Evolutionary conservation across 2,329 filamentous ascomycete genomes (phyloP).

Genomic region (Coniochaeta hoffmannii): DNA sequence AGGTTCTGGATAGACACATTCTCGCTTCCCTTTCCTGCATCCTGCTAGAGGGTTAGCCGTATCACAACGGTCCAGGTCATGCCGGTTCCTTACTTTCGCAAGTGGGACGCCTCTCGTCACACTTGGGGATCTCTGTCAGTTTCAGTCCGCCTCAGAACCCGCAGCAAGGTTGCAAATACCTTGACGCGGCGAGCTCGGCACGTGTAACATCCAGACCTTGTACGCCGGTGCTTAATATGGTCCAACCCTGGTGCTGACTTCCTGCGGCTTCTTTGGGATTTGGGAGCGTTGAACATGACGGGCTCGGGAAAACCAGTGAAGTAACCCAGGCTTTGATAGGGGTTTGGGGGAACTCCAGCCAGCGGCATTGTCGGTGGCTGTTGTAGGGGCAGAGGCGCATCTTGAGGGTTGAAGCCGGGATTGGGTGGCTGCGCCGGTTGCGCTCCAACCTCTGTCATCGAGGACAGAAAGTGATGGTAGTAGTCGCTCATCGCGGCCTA

Average conservation of each 20-base stretch:
- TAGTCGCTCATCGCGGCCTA: constrained; percentile 44
- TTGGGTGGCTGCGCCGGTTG: constrained; percentile 24
- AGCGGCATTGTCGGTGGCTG: constrained; percentile 23
- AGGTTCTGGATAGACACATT: constrained; percentile 82
- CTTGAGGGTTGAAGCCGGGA: constrained; percentile 27
- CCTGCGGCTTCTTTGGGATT: constrained; percentile 40
- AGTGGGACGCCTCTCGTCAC: constrained; percentile 79
- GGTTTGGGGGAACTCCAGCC: constrained; percentile 25
- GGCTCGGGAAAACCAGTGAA: constrained; percentile 44
- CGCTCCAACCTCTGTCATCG: constrained; percentile 36
- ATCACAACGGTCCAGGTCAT: neutral
- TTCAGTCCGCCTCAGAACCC: constrained; percentile 7
- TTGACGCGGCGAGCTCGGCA: constrained; percentile 85
- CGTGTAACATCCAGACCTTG: constrained; percentile 87
- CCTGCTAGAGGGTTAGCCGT: constrained; percentile 42
- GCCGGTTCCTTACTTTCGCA: constrained; percentile 60
- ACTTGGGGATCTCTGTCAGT: constrained; percentile 41
- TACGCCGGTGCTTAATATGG: constrained; percentile 86
- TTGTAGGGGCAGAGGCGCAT: constrained; percentile 28
- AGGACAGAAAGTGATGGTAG: constrained; percentile 48
- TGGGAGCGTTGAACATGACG: constrained; percentile 38
- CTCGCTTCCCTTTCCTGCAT: constrained; percentile 84
- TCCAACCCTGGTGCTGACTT: constrained; percentile 49
- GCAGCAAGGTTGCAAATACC: constrained; percentile 29
- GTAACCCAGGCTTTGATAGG: constrained; percentile 41